These are phyloP conservation scores for Thalassiosira hispida DNA, from an alignment of 352 stramenopile genomes.

Conservation along the genomic window DNA sequence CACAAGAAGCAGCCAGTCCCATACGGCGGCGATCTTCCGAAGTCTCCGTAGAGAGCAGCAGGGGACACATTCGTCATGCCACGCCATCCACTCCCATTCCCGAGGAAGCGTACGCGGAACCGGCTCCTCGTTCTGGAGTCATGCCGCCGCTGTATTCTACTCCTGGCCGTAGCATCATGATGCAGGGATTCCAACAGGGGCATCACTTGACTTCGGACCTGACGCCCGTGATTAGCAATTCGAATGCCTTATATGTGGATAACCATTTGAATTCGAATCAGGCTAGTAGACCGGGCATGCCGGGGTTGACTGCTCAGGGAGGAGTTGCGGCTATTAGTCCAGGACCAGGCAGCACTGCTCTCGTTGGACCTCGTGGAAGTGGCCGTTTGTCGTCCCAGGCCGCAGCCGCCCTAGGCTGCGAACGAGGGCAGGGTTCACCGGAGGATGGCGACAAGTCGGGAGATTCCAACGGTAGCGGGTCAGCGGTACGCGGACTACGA, in stretches of 20 bases:
- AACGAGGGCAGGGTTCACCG: background rate
- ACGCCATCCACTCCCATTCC: background rate
- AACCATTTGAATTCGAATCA: background rate
- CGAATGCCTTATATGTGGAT: conserved; percentile 13
- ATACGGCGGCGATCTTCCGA: background rate
- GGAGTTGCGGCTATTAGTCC: background rate
- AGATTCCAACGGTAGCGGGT: background rate
- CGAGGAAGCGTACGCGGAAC: background rate
- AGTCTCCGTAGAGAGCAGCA: background rate
- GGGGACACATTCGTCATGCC: background rate
- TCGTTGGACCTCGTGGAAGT: too few species aligned
- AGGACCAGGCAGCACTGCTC: too few species aligned
- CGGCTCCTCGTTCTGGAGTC: background rate
- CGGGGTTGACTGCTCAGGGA: background rate
- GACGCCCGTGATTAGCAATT: conserved; percentile 28
- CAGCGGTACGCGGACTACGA: background rate
- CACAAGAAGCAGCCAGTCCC: background rate
- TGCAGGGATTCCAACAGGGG: too few species aligned
- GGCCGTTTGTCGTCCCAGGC: background rate
- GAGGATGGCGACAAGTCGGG: too few species aligned
- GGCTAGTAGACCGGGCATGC: background rate
- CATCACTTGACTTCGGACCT: background rate
- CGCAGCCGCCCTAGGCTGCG: background rate
- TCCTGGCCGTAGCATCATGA: too few species aligned
- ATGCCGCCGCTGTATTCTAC: background rate